Evolutionary conservation across 306 rosid species (phyloP).

Genomic region (Parietaria judaica): DNA sequence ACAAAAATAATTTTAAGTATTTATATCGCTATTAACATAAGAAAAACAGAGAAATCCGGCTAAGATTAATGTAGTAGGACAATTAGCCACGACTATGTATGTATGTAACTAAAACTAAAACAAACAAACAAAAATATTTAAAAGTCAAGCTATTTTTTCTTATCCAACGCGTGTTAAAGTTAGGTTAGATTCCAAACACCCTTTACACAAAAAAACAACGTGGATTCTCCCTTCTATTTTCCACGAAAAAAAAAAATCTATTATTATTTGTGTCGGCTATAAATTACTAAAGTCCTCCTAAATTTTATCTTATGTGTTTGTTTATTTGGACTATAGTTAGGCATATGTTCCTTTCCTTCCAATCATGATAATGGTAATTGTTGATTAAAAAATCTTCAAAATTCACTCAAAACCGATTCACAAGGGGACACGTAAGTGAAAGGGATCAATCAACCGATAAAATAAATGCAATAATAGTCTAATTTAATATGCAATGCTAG

Average conservation of each 20-base stretch:
- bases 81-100: too few species aligned
- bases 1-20: too few species aligned
- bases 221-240: neutral
- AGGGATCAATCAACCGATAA: neutral
- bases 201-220: constrained; percentile 14
- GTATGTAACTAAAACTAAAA: neutral
- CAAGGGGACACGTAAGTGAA: neutral
- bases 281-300: constrained; percentile 10
- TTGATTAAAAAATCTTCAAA: neutral
- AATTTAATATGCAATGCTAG: too few species aligned
- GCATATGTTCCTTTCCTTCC: constrained; percentile 40
- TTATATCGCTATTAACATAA: too few species aligned
- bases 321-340: constrained; percentile 18
- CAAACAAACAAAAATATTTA: neutral
- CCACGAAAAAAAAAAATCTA: neutral
- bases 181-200: constrained; percentile 17
- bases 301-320: neutral
- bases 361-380: constrained; percentile 7
- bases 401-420: neutral
- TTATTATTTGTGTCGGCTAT: constrained; percentile 37
- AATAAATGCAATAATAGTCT: neutral
- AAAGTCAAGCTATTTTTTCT: neutral
- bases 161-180: constrained; percentile 1
- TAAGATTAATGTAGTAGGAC: too few species aligned
- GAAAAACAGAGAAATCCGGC: too few species aligned